Conservation (phyloP, 495 filamentous ascomycete species). For the Filosporella fistucella region DNA sequence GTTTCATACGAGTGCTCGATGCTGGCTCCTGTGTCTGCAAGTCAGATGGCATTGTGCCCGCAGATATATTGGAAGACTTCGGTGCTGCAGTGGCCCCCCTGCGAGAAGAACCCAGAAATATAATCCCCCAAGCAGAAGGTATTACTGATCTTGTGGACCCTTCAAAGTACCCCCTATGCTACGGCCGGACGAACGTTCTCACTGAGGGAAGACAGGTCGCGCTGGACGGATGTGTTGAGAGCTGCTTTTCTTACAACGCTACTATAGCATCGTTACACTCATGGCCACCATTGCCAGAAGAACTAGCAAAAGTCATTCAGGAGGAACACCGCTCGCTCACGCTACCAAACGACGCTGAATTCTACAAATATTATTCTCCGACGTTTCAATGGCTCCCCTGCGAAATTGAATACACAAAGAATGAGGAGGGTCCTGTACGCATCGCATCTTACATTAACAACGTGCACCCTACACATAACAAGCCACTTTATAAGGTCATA, state of each 20-base stretch:
- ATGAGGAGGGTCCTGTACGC: constrained; percentile 22
- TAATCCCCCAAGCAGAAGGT: no score
- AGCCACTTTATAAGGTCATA: constrained; percentile 29
- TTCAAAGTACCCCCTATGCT: constrained; percentile 35
- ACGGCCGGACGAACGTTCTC: constrained; percentile 26
- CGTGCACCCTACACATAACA: constrained; percentile 34
- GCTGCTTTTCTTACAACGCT: constrained; percentile 3
- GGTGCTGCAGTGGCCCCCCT: not conserved
- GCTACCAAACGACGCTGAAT: constrained; percentile 21
- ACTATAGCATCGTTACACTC: not conserved
- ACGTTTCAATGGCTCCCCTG: constrained; percentile 36
- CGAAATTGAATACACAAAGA: constrained; percentile 26
- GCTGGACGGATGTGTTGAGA: constrained; percentile 4
- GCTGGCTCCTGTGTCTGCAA: not conserved
- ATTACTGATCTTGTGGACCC: constrained; percentile 34
- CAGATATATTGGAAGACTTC: not conserved
- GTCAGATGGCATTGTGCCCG: not conserved
- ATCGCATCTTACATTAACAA: constrained; percentile 39
- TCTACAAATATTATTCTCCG: constrained; percentile 39
- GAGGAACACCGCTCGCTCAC: no score
- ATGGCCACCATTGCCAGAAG: not conserved
- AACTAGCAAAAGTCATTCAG: not conserved
- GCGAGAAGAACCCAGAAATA: no score
- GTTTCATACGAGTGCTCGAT: not conserved
- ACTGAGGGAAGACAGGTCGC: not conserved